Base-by-base conservation (phyloP, 805 yeast genomes). In the Myxozyma udenii region DNA sequence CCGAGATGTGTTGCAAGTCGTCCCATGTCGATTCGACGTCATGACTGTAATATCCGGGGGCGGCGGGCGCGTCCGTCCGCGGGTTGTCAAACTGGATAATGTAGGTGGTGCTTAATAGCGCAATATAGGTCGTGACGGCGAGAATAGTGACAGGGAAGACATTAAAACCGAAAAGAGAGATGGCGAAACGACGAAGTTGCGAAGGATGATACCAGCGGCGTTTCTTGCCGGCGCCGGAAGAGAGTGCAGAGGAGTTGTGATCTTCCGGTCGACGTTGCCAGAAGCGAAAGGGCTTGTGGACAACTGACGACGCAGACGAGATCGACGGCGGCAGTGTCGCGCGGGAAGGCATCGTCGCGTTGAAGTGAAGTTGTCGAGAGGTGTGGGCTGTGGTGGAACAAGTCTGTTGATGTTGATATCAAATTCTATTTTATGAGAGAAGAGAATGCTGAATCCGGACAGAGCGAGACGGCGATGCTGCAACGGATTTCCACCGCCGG, bases 1-100 rank as follows among this genome's bases (percentile, higher is more conserved):
- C 62, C 0, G 93, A 84, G 9, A 90, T 82, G 2, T 69, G 65
- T 65, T 88, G 95, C 44, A 90, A 72, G 62, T 84, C 86, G 1
- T 68, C 55, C 96, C 96, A 90, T 2, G 85, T 74, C 9, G 30
- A 33, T 42, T 55, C 60, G 39, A 55, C 58, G 7, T 36, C 36
- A 3, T 16, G 38, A n/a, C 51, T 38, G 38, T 53, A 53, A 11
- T 53, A 48, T 9, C 52, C 51, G 11, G 58, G 60, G 6, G 53
- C 60, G 5, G 57, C 60, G 9, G 60, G 44, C 4, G 60, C 51
- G 12, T 51, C 44, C 7, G 60, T 55, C 48, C 51, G 55, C 12
- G 60, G 60, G 21, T 55, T 55, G 12, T 53, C 54, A 41, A 52
- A 55, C 50, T 55, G 60, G 26, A 55, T 41, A 16, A 55, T 54